phyloP scores from a whole-genome alignment of 2,329 filamentous ascomycete species.

The Colletotrichum sidae region DNA sequence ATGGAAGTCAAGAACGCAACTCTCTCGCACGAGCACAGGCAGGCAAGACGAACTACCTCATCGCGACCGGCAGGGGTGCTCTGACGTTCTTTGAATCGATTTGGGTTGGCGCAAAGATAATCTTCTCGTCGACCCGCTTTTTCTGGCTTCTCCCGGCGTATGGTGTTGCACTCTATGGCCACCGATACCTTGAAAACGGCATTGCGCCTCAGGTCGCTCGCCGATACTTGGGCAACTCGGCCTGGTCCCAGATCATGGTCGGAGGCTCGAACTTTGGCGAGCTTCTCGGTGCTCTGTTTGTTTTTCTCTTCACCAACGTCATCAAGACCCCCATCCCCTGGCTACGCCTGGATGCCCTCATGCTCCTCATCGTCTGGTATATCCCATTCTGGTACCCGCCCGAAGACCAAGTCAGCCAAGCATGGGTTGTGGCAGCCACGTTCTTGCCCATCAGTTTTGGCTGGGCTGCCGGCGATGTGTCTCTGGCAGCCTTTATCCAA shows the following conservation, averaged over 20 bases:
- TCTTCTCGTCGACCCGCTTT: conserved; percentile 59
- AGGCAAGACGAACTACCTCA: conserved; percentile 21
- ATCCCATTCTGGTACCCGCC: conserved; percentile 59
- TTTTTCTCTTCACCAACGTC: conserved; percentile 61
- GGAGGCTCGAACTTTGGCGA: conserved; percentile 64
- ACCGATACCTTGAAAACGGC: conserved; percentile 62
- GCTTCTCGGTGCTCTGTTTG: conserved; percentile 58
- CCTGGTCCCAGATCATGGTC: conserved; percentile 62
- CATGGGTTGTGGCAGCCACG: conserved; percentile 45
- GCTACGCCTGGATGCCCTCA: conserved; percentile 59
- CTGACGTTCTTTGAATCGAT: conserved; percentile 51
- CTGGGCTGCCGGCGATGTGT: conserved; percentile 64
- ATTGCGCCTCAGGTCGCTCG: conserved; percentile 58
- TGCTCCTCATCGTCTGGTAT: conserved; percentile 61
- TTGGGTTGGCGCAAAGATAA: conserved; percentile 57
- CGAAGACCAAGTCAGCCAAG: conserved; percentile 52
- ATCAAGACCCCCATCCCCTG: conserved; percentile 62
- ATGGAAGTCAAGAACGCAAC: conserved; percentile 48
- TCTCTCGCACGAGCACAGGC: conserved; percentile 39
- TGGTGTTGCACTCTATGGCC: conserved; percentile 60
- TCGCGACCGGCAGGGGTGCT: conserved; percentile 18
- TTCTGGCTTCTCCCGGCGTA: conserved; percentile 63
- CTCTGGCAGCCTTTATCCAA: conserved; percentile 62
- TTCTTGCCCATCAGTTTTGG: conserved; percentile 61
- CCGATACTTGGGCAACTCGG: conserved; percentile 59